Evolutionary conservation across 768 basidiomycete species (phyloP).

Genomic region (Suillus fuscotomentosus): DNA sequence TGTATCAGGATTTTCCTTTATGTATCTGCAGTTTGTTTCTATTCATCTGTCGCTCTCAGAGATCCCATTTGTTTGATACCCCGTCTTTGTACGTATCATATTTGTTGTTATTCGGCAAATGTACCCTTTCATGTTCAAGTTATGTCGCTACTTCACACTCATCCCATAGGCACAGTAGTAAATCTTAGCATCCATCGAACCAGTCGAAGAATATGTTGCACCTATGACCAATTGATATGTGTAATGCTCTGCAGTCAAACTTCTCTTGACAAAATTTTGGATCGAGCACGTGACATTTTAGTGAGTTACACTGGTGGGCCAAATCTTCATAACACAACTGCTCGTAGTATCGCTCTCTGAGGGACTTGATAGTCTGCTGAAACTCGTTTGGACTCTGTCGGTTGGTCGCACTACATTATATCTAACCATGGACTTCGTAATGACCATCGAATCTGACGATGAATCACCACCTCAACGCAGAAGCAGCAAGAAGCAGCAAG

Average conservation of each 20-base stretch:
- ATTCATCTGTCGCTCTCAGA: slow-evolving; percentile 12
- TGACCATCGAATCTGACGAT: slow-evolving; percentile 81
- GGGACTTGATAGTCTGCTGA: not conserved
- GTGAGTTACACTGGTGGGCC: not conserved
- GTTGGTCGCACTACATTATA: not conserved
- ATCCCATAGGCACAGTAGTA: not conserved
- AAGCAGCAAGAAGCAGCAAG: slow-evolving; percentile 23
- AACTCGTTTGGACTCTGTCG: not conserved
- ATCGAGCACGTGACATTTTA: not conserved
- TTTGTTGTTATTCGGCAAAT: slow-evolving; percentile 5
- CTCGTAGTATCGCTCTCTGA: not conserved
- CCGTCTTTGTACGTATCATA: slow-evolving; percentile 33
- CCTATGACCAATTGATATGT: not conserved
- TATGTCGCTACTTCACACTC: not conserved
- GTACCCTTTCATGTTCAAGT: slow-evolving; percentile 1
- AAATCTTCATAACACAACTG: not conserved
- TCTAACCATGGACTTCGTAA: slow-evolving; percentile 58
- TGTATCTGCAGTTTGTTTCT: slow-evolving; percentile 30
- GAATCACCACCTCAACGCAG: slow-evolving; percentile 44
- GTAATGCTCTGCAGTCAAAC: not conserved
- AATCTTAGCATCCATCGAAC: not conserved
- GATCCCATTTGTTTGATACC: slow-evolving; percentile 30
- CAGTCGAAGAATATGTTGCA: not conserved
- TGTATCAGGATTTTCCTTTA: slow-evolving; percentile 21
- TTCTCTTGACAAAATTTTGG: not conserved